Evolutionary conservation across 495 filamentous ascomycete species (phyloP), one percentile per base, ranked within the genome.

Genomic region (Bryoglossum gracile): DNA sequence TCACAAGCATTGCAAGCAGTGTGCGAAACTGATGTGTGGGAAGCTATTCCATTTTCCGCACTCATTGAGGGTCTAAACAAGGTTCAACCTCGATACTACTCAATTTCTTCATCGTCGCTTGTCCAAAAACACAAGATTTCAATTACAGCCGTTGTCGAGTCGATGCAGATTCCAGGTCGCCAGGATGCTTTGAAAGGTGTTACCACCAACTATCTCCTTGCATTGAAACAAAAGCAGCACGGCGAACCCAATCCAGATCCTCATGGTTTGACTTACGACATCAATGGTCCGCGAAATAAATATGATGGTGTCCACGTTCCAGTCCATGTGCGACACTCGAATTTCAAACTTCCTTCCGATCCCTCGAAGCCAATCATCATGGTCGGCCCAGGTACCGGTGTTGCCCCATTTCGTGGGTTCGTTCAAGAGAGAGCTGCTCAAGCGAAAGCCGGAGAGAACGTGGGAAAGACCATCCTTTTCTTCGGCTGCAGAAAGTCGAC

Each of bases 331-430:
- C 87, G 92, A 47, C 89, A 95, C 71, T 99, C 92, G 38, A 99
- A 99, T 72, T 99, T 99, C 80, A 96, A 96, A 69, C 77, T 99
- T 18, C 92, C 92, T 26, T 95, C 91, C 30, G 92, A 99, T 57
- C 90, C 92, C 5, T 77, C 86, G 16, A 91, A 89, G 67, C 92
- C 92, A 17, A 73, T 99, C 52, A 92, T 99, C 65, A 87, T 95
- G 81, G 77, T 99, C 62, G 92, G 92, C 26, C 92, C 92, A 16
- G 92, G 92, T 59, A 96, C 94, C 49, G 92, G 92, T 73, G 92
- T 97, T 36, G 92, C 92, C 9, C 92, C 92, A 11, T 95, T 99
- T 79, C 77, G 92, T 55, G 92, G 78, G 6, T 99, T 99, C 63
- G 78, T 97, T 10, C 91, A 96, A 61, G 92, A 99, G 70, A 81